Conservation (phyloP, 2,329 filamentous ascomycete genomes). For the Amphichorda felina region DNA sequence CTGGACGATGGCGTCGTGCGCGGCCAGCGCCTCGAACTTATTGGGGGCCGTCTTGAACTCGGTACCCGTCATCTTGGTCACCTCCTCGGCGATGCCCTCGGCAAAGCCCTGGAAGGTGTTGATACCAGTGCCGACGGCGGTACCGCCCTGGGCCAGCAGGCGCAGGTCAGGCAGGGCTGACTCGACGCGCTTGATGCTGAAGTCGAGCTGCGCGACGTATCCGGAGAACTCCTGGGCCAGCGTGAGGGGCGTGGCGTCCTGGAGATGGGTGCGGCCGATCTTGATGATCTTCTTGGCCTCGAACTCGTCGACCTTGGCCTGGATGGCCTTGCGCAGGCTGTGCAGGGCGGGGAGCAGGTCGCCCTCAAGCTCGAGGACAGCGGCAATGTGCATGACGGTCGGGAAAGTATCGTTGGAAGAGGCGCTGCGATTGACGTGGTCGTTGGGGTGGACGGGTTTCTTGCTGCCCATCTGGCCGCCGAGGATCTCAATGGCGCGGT, state of each 20-base stretch:
- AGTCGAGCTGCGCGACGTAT: constrained; percentile 90
- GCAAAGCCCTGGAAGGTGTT: constrained; percentile 97
- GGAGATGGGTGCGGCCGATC: constrained; percentile 94
- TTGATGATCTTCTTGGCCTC: constrained; percentile 86
- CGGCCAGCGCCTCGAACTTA: constrained; percentile 95
- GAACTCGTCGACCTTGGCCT: constrained; percentile 83
- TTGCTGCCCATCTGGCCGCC: constrained; percentile 91
- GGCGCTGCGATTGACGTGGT: constrained; percentile 98
- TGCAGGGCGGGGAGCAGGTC: constrained; percentile 72
- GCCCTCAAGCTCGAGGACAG: constrained; percentile 83
- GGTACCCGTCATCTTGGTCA: constrained; percentile 83
- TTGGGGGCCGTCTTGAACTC: constrained; percentile 95
- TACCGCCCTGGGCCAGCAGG: constrained; percentile 87
- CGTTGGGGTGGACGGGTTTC: constrained; percentile 98
- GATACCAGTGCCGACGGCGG: constrained; percentile 91
- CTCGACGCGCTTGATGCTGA: constrained; percentile 79
- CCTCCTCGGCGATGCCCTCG: constrained; percentile 82
- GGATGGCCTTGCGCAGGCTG: constrained; percentile 71
- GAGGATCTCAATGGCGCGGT: constrained; percentile 95
- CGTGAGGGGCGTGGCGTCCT: constrained; percentile 92
- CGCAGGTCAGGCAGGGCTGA: constrained; percentile 72
- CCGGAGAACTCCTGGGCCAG: constrained; percentile 96
- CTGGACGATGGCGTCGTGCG: constrained; percentile 92
- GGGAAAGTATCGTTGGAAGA: constrained; percentile 99
- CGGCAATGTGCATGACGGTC: constrained; percentile 98